Evolutionary conservation across 2,329 filamentous ascomycete species (phyloP), one percentile per base, ranked within the genome.

Genomic region (Dothideomycetidae sp.): DNA sequence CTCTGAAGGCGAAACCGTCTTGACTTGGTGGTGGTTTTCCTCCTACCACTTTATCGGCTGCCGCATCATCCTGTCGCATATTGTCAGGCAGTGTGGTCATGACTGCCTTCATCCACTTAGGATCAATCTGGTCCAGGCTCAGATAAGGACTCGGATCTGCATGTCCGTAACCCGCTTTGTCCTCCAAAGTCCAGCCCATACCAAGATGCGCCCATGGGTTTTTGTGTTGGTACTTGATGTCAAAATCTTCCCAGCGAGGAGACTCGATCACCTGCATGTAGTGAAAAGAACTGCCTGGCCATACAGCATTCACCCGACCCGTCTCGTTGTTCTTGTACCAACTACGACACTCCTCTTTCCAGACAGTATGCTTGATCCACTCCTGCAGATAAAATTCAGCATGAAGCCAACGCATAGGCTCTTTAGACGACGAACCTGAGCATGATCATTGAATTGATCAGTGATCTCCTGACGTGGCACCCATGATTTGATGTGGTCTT

Each of bases 241-340:
- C 52, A 33, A 63, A 62, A 43, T 64, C 61, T 36, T 65, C 61
- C 38, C 58, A 64, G 5, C 62, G 54, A 0, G 59, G 59, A 1
- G 40, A 45, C 28, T 48, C 42, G 12, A 64, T 59, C 7, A 60
- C 50, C 38, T 61, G 50, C 33, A 49, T 53, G 42, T 68, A 70
- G 37, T 70, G 66, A 29, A 70, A 57, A 0, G 60, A 64, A 3
- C 57, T 62, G 3, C 67, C 68, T 0, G 68, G 67, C 60, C 61
- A 71, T 1, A 71, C 53, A 3, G 65, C 42, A 33, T 56, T 56
- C 12, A 66, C 61, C 4, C 61, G 52, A n/a, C 61, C 62, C 1
- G 60, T 64, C 14, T 58, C 56, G 40, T 63, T 60, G 47, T 68
- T 59, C 46, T 61, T 62, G 50, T 65, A 66, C 61, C 62, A 65